These are phyloP conservation scores for Phoma sp. DNA, from an alignment of 2,329 filamentous ascomycete genomes.

Conservation along the genomic window DNA sequence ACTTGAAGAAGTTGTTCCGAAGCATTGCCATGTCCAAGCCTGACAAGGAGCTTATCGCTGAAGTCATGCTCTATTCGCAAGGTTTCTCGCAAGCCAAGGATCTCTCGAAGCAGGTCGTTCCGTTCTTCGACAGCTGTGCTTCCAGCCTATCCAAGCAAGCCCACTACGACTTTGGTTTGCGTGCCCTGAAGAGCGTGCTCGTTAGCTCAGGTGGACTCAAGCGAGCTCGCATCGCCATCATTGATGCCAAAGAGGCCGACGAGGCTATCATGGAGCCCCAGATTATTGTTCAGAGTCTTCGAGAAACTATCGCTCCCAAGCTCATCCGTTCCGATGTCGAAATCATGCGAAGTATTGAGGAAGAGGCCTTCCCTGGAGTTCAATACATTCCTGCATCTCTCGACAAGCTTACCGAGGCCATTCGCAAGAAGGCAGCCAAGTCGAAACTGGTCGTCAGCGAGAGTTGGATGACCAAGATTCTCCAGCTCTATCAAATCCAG, in stretches of 20 bases:
- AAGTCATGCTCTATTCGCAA: slow-evolving; percentile 99
- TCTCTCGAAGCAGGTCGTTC: slow-evolving; percentile 93
- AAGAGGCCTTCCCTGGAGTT: slow-evolving; percentile 87
- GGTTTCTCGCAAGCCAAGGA: slow-evolving; percentile 96
- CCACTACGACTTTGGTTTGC: slow-evolving; percentile 98
- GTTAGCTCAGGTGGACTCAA: slow-evolving; percentile 97
- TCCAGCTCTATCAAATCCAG: slow-evolving; percentile 98
- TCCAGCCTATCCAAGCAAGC: slow-evolving; percentile 88
- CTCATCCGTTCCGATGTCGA: slow-evolving; percentile 91
- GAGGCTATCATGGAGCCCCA: slow-evolving; percentile 88
- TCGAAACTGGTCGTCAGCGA: slow-evolving; percentile 90
- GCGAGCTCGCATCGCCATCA: slow-evolving; percentile 74
- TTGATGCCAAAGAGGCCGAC: slow-evolving; percentile 62
- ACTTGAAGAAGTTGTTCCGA: slow-evolving; percentile 98
- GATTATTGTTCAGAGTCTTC: slow-evolving; percentile 97
- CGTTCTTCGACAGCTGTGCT: slow-evolving; percentile 95
- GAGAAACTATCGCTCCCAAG: slow-evolving; percentile 98
- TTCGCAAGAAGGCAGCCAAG: slow-evolving; percentile 82
- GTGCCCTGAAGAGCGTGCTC: slow-evolving; percentile 96
- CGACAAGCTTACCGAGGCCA: slow-evolving; percentile 78
- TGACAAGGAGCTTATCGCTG: slow-evolving; percentile 98
- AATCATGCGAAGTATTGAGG: slow-evolving; percentile 84
- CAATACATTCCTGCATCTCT: slow-evolving; percentile 91
- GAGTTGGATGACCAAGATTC: slow-evolving; percentile 94
- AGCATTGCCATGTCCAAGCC: slow-evolving; percentile 99